A percentile compares a stretch with the other conserved stretches of the same genome.
Conservation (phyloP, 75 land plant species). For the Sequoiadendron giganteum region DNA sequence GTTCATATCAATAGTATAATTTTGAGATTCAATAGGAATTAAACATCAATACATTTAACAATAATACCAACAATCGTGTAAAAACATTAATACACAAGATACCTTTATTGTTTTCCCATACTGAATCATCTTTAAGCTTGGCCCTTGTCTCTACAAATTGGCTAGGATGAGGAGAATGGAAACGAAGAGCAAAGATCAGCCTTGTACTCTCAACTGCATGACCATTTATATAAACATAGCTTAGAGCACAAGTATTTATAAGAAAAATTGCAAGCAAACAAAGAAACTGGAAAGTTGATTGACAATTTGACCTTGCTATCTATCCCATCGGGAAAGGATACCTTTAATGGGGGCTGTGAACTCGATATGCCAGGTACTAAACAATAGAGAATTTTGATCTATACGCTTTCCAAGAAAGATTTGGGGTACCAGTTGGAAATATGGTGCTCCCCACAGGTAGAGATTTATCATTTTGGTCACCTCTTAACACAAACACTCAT, state of each 20-base stretch:
- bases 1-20: too few species aligned
- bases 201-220: neutral
- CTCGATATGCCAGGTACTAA: neutral
- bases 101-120: constrained; percentile 2
- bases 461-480: neutral
- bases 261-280: neutral
- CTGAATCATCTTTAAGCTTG: neutral
- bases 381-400: too few species aligned
- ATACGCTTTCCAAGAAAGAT: too few species aligned
- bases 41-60: too few species aligned
- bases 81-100: neutral
- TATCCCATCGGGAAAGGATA: neutral
- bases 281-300: neutral
- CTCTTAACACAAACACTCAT: neutral
- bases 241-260: neutral
- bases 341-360: constrained; percentile 9
- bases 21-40: too few species aligned
- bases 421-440: too few species aligned
- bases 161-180: too few species aligned
- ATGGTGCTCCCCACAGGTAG: too few species aligned
- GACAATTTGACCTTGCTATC: neutral
- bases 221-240: neutral
- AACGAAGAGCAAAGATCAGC: neutral
- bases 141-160: neutral
- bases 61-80: too few species aligned